Evolutionary conservation across 164 flowering plant species (phyloP).

Genomic region (Annona squamosa): DNA sequence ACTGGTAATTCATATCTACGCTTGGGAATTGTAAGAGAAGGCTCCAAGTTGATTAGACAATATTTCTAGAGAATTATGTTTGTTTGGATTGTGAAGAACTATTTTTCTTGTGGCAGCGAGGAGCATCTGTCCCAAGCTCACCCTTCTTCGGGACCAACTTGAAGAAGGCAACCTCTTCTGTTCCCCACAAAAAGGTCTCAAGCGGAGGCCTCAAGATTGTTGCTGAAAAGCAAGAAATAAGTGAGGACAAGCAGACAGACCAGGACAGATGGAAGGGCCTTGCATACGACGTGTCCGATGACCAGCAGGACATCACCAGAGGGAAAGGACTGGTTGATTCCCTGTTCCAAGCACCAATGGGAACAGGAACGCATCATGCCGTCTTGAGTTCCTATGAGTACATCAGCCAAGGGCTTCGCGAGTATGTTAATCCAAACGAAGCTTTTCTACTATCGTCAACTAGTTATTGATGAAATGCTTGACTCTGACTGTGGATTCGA

Average conservation of each 20-base stretch:
- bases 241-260: slow-evolving; percentile 30
- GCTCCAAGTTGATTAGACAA: not conserved
- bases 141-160: slow-evolving; percentile 45
- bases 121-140: slow-evolving; percentile 35
- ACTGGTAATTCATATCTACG: not conserved
- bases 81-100: slow-evolving; percentile 5
- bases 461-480: not conserved
- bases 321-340: slow-evolving; percentile 55
- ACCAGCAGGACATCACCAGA: slow-evolving; percentile 58
- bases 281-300: slow-evolving; percentile 42
- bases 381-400: slow-evolving; percentile 52
- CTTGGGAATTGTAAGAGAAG: not conserved
- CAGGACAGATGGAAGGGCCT: slow-evolving; percentile 57
- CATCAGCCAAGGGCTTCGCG: slow-evolving; percentile 41
- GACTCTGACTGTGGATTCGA: not conserved
- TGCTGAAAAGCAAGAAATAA: slow-evolving; percentile 17
- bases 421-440: slow-evolving; percentile 20
- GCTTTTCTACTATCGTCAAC: not conserved
- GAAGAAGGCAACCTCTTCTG: slow-evolving; percentile 38
- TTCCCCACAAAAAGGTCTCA: slow-evolving; percentile 9
- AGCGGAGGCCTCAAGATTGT: slow-evolving; percentile 24
- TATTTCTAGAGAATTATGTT: slow-evolving; percentile 9
- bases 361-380: slow-evolving; percentile 41
- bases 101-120: slow-evolving; percentile 34
- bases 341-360: slow-evolving; percentile 54